These are phyloP conservation scores for Saxophila tyrrhenica DNA, from an alignment of 495 filamentous ascomycete species.

Conservation along the genomic window DNA sequence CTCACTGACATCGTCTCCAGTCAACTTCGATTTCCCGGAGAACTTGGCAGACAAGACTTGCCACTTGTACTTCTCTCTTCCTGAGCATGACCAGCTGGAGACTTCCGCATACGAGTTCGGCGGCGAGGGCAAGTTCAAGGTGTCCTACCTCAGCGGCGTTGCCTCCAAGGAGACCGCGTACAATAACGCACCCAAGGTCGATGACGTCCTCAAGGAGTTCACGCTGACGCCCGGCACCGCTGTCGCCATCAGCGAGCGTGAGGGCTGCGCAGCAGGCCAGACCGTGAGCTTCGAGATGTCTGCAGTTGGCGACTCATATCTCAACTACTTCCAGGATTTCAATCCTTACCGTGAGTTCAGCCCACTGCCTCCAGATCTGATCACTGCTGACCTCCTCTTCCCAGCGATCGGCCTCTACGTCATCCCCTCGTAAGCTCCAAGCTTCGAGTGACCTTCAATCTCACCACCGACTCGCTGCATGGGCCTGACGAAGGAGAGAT, in stretches of 20 bases:
- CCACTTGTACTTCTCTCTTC: slow-evolving; percentile 26
- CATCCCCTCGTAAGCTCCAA: background rate
- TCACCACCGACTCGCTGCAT: background rate
- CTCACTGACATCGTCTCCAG: too few species aligned
- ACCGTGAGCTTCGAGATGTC: slow-evolving; percentile 10
- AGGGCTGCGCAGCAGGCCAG: slow-evolving; percentile 12
- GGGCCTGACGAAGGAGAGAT: background rate
- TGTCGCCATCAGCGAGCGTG: slow-evolving; percentile 12
- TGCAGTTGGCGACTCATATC: slow-evolving; percentile 9
- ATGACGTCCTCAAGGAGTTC: slow-evolving; percentile 3
- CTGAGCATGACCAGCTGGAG: slow-evolving; percentile 13
- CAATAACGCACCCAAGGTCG: slow-evolving; percentile 9
- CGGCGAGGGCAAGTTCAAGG: slow-evolving; percentile 3
- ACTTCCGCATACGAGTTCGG: slow-evolving; percentile 16
- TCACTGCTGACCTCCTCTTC: background rate
- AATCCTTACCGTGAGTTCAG: slow-evolving; percentile 9
- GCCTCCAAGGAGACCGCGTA: slow-evolving; percentile 14
- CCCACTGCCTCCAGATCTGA: background rate
- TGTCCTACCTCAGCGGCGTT: background rate
- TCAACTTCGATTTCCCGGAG: slow-evolving; percentile 28
- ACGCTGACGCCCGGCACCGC: slow-evolving; percentile 13
- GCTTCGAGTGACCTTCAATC: background rate
- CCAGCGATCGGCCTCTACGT: background rate
- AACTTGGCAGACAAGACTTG: slow-evolving; percentile 24
- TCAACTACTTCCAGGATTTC: slow-evolving; percentile 24